Evolutionary conservation across 2,329 filamentous ascomycete species (phyloP).

Genomic region (Apiospora arundinis): DNA sequence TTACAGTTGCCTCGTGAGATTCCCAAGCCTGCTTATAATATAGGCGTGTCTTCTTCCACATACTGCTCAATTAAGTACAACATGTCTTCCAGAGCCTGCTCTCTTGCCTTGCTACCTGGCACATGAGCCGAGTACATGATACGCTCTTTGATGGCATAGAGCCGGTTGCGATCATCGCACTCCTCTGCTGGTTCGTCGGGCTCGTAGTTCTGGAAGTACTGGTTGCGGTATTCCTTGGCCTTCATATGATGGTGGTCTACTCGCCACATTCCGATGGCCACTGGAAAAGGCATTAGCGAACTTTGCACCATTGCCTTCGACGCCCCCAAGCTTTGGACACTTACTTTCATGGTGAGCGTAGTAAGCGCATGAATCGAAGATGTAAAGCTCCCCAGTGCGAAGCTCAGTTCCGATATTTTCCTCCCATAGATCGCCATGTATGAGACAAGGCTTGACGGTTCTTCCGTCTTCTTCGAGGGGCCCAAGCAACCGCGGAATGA

Average conservation of each 20-base stretch:
- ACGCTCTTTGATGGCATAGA: constrained; percentile 33
- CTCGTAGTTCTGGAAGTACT: constrained; percentile 31
- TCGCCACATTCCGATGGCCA: constrained; percentile 30
- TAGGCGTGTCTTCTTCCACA: neutral
- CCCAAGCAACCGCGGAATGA: constrained; percentile 31
- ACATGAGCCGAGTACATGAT: constrained; percentile 33
- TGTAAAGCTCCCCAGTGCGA: constrained; percentile 29
- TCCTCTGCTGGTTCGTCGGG: constrained; percentile 34
- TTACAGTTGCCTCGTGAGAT: neutral
- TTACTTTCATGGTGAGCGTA: constrained; percentile 34
- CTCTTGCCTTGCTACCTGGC: constrained; percentile 24
- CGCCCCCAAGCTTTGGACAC: neutral
- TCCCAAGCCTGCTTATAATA: neutral
- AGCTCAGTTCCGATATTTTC: constrained; percentile 31
- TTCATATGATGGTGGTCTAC: constrained; percentile 29
- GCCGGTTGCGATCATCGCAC: constrained; percentile 33
- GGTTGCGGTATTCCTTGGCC: constrained; percentile 28
- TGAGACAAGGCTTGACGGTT: constrained; percentile 30
- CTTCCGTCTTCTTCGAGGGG: constrained; percentile 26
- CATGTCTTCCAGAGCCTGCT: constrained; percentile 26
- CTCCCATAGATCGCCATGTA: constrained; percentile 35
- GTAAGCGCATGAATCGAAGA: constrained; percentile 31
- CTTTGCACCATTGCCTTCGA: no score
- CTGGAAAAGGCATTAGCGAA: neutral
- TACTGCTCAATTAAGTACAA: constrained; percentile 29